These are phyloP conservation scores for Arabis hirsuta DNA, from an alignment of 345 rosid species.

Conservation along the genomic window DNA sequence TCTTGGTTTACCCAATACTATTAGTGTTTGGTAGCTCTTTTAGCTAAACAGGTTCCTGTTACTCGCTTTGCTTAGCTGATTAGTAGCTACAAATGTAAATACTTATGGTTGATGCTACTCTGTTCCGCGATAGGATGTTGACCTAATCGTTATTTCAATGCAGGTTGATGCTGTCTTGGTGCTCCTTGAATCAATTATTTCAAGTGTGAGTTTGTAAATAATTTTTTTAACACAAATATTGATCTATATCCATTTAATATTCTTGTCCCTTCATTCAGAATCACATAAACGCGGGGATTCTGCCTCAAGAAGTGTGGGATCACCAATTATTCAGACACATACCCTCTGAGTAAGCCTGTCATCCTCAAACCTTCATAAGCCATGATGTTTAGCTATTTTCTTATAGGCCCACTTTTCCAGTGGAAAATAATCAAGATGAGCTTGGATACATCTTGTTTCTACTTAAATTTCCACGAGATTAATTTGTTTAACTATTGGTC, in stretches of 20 bases:
- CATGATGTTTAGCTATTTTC: conserved; percentile 28
- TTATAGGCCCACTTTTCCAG: conserved; percentile 11
- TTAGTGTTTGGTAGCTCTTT: conserved; percentile 19
- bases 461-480: neutral
- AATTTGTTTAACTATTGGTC: conserved; percentile 15
- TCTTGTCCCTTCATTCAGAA: conserved; percentile 54
- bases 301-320: conserved; percentile 93
- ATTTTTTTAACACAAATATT: neutral
- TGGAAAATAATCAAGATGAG: conserved; percentile 7
- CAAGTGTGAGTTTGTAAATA: conserved; percentile 58
- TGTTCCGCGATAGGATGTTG: neutral
- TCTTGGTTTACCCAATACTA: conserved; percentile 18
- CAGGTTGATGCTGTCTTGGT: conserved; percentile 84
- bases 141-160: conserved; percentile 36
- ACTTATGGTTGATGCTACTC: conserved; percentile 15
- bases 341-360: conserved; percentile 68
- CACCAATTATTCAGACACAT: conserved; percentile 69
- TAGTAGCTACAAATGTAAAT: conserved; percentile 8
- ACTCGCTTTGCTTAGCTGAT: conserved; percentile 24
- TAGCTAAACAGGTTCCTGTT: neutral
- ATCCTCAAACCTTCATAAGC: conserved; percentile 23
- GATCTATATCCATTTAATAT: conserved; percentile 17
- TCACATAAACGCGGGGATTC: conserved; percentile 49
- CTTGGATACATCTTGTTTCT: conserved; percentile 15
- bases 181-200: conserved; percentile 73